phyloP scores from a whole-genome alignment of 139 green algal genomes.

The Chlorella sp. region DNA sequence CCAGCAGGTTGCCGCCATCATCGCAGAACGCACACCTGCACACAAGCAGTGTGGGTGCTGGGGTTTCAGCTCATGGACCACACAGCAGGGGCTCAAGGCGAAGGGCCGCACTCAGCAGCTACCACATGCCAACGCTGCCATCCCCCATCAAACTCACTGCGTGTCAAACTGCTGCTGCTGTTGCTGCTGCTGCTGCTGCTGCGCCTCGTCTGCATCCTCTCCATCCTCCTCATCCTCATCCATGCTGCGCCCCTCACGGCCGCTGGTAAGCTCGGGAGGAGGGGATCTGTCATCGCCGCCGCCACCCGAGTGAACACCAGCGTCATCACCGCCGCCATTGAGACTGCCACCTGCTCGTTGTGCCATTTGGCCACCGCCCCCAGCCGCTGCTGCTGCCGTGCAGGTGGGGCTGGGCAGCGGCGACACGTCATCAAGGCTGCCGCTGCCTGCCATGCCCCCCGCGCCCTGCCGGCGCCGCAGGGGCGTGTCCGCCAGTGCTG shows the following conservation, averaged over 20 bases:
- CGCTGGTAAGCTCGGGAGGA: too few species aligned
- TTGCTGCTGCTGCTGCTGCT: neutral
- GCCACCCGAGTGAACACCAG: too few species aligned
- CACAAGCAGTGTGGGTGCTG: neutral
- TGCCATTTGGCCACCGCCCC: neutral
- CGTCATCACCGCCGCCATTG: neutral
- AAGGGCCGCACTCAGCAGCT: too few species aligned
- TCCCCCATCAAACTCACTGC: neutral
- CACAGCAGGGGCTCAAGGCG: neutral
- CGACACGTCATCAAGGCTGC: neutral
- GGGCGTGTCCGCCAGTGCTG: too few species aligned
- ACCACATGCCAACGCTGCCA: neutral
- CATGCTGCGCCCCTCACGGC: neutral
- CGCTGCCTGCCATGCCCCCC: too few species aligned
- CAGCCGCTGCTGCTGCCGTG: neutral
- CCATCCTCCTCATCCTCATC: neutral
- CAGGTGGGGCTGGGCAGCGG: neutral
- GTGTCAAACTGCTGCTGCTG: conserved; percentile 25
- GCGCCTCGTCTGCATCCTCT: conserved; percentile 2
- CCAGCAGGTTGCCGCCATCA: conserved; percentile 41
- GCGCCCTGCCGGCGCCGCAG: too few species aligned
- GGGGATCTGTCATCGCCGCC: neutral
- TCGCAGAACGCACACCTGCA: conserved; percentile 35
- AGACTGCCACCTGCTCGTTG: neutral
- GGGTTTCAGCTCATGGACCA: neutral